Conservation (phyloP, 2,329 filamentous ascomycete genomes). For the Arthrobotrys iridis region DNA sequence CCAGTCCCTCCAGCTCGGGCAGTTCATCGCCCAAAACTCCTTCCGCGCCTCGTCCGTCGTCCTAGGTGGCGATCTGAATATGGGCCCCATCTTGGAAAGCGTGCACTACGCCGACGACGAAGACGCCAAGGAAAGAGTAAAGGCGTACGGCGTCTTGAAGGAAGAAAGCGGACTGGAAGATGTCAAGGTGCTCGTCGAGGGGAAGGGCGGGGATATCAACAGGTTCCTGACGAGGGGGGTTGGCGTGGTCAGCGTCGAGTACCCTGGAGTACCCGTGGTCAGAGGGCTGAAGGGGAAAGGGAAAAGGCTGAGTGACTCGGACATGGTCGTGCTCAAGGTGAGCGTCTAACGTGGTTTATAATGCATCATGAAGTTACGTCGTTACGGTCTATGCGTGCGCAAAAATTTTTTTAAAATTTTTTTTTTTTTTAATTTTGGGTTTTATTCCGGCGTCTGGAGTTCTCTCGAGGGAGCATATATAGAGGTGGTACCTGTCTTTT, state of each 20-base stretch:
- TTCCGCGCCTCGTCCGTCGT: slow-evolving; percentile 46
- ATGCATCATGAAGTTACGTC: too few species aligned
- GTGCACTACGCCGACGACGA: slow-evolving; percentile 38
- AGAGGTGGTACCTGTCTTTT: slow-evolving; percentile 25
- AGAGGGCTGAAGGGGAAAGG: slow-evolving; percentile 32
- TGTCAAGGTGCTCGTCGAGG: slow-evolving; percentile 43
- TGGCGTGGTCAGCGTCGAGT: slow-evolving; percentile 32
- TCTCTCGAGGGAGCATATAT: slow-evolving; percentile 32
- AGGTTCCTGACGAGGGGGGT: slow-evolving; percentile 46
- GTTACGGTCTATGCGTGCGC: neutral
- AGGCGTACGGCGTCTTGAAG: slow-evolving; percentile 32
- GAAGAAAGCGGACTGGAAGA: slow-evolving; percentile 45
- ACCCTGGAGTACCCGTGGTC: slow-evolving; percentile 32
- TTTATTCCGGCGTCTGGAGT: slow-evolving; percentile 39
- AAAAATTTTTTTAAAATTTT: too few species aligned
- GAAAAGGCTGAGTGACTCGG: slow-evolving; percentile 50
- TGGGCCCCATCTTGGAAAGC: slow-evolving; percentile 50
- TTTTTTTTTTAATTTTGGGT: neutral
- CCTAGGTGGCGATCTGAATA: slow-evolving; percentile 41
- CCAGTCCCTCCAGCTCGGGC: slow-evolving; percentile 45
- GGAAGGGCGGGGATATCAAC: slow-evolving; percentile 51
- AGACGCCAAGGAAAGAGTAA: slow-evolving; percentile 44
- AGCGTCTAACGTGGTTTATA: slow-evolving; percentile 25
- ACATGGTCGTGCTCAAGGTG: slow-evolving; percentile 42
- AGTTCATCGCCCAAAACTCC: slow-evolving; percentile 50